Evolutionary conservation across 768 basidiomycete genomes (phyloP).

Genomic region (Xanthoconium purpureum): DNA sequence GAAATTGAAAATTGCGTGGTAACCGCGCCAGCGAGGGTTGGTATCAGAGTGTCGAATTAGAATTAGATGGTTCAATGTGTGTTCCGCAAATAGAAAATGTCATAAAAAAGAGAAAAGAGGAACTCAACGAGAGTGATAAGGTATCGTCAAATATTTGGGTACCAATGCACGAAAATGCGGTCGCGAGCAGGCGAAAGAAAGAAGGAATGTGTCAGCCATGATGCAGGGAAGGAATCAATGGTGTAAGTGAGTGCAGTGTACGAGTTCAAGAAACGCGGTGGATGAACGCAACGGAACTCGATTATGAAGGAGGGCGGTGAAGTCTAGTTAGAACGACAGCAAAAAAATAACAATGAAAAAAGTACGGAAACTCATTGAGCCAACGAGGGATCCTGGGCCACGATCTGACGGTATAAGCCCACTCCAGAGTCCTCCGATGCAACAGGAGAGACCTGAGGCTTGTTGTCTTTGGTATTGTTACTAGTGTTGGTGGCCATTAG

Average conservation of each 20-base stretch:
- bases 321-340: constrained; percentile 16
- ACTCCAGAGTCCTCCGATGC: constrained; percentile 76
- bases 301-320: constrained; percentile 19
- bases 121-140: constrained; percentile 33
- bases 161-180: constrained; percentile 23
- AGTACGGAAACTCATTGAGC: constrained; percentile 33
- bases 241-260: constrained; percentile 28
- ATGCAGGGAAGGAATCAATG: constrained; percentile 26
- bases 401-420: constrained; percentile 77
- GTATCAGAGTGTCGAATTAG: constrained; percentile 29
- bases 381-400: constrained; percentile 72
- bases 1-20: constrained; percentile 7
- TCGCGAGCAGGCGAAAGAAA: constrained; percentile 18
- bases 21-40: constrained; percentile 23
- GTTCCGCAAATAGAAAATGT: constrained; percentile 37
- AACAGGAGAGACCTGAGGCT: constrained; percentile 59
- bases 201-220: constrained; percentile 31
- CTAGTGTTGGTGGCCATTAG: constrained; percentile 29
- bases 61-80: constrained; percentile 30
- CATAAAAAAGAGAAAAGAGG: constrained; percentile 25
- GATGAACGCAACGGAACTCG: constrained; percentile 19
- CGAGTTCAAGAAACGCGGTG: constrained; percentile 24
- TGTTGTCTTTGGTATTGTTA: constrained; percentile 24
- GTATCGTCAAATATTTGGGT: constrained; percentile 33
- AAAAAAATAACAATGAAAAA: constrained; percentile 1